A percentile compares a stretch with the other conserved stretches of the same genome.
Evolutionary conservation across 345 rosid genomes (phyloP).

Genomic region (Aquilaria yunnanensis): DNA sequence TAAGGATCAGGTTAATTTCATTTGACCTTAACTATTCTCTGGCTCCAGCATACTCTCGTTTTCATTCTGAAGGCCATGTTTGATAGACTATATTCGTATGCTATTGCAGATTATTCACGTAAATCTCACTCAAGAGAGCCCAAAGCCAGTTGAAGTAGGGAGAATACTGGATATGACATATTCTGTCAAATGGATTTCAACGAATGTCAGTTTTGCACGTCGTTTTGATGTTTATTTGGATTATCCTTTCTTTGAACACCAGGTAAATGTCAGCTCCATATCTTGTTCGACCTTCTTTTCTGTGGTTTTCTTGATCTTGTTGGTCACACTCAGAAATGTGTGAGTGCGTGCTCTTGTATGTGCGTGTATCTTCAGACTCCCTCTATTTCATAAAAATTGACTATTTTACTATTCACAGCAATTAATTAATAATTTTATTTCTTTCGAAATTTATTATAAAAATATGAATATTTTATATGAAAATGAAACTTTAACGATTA

Average conservation of each 20-base stretch:
- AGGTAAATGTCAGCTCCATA: constrained; percentile 32
- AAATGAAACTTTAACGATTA: too few relatives aligned
- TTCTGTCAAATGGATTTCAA: constrained; percentile 71
- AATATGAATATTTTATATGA: too few relatives aligned
- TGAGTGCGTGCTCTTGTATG: neutral
- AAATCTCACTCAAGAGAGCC: constrained; percentile 71
- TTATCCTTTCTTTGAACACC: constrained; percentile 94
- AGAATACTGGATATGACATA: constrained; percentile 63
- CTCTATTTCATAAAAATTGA: too few relatives aligned
- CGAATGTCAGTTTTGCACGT: constrained; percentile 68
- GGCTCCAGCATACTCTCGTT: neutral
- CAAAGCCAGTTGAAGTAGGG: constrained; percentile 69
- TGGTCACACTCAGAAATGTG: neutral
- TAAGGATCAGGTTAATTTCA: constrained; percentile 70
- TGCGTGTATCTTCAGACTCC: neutral
- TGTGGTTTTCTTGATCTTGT: neutral
- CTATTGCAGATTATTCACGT: constrained; percentile 76
- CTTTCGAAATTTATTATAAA: too few relatives aligned
- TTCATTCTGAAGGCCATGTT: neutral
- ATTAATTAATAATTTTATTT: too few relatives aligned
- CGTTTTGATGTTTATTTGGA: constrained; percentile 96
- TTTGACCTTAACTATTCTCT: neutral
- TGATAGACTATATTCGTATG: neutral
- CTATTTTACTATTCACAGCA: too few relatives aligned
- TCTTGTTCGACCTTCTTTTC: neutral